A percentile compares a stretch with the other conserved stretches of the same genome.
These are phyloP conservation scores for Mycena latifolia DNA, from an alignment of 768 basidiomycete species.

Conservation along the genomic window DNA sequence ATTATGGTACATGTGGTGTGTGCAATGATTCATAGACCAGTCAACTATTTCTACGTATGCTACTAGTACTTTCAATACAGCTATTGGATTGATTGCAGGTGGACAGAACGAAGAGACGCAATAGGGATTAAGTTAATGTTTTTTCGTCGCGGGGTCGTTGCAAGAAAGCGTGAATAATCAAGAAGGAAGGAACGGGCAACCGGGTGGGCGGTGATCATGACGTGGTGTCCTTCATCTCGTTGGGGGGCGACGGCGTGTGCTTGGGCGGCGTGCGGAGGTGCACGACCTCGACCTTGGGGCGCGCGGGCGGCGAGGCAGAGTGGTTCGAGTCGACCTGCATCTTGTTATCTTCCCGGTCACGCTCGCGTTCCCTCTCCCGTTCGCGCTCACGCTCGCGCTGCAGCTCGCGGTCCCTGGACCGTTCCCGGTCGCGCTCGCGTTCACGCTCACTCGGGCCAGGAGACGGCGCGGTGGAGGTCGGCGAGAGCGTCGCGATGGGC, in stretches of 20 bases:
- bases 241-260: slow-evolving; percentile 67
- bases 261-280: slow-evolving; percentile 68
- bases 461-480: slow-evolving; percentile 68
- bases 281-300: slow-evolving; percentile 67
- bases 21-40: slow-evolving; percentile 19
- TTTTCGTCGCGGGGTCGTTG: slow-evolving; percentile 23
- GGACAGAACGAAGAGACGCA: slow-evolving; percentile 3
- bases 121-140: slow-evolving; percentile 30
- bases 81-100: slow-evolving; percentile 14
- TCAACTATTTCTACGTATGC: slow-evolving; percentile 32
- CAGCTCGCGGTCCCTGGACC: slow-evolving; percentile 9
- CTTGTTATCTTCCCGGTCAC: slow-evolving; percentile 63
- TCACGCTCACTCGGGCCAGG: slow-evolving; percentile 51
- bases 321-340: slow-evolving; percentile 67
- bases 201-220: slow-evolving; percentile 5
- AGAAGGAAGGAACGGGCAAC: slow-evolving; percentile 2
- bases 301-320: slow-evolving; percentile 64
- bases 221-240: slow-evolving; percentile 54
- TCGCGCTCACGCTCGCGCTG: slow-evolving; percentile 11
- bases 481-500: slow-evolving; percentile 78
- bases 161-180: slow-evolving; percentile 32
- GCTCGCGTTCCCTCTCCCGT: slow-evolving; percentile 50
- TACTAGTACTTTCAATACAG: slow-evolving; percentile 36
- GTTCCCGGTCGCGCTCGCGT: slow-evolving; percentile 44
- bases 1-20: slow-evolving; percentile 28